Percentiles rank a stretch among this genome's conserved stretches.
phyloP scores from a whole-genome alignment of 345 rosid genomes.

The thale cress (Arabidopsis thaliana) region TAIR10.1 NC_003071.7:488501-489000 shows the following conservation, averaged over 20 bases:
- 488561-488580: constrained; percentile 90
- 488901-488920: constrained; percentile 67
- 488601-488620: constrained; percentile 86
- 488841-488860: constrained; percentile 12
- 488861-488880: constrained; percentile 30
- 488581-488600: constrained; percentile 87
- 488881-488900: constrained; percentile 98
- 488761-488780: constrained; percentile 76
- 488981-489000: constrained; percentile 89
- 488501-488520: constrained; percentile 85
- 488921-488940: constrained; percentile 58
- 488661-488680: constrained; percentile 86
- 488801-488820: constrained; percentile 48
- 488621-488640: constrained; percentile 86
- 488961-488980: constrained; percentile 96
- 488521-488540: constrained; percentile 84
- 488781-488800: constrained; percentile 79
- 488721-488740: constrained; percentile 64
- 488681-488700: constrained; percentile 74
- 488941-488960: constrained; percentile 85
- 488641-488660: constrained; percentile 94
- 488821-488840: background rate
- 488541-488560: constrained; percentile 98
- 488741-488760: constrained; percentile 71
- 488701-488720: constrained; percentile 65